These are phyloP conservation scores for Epichloe bromicola DNA, from an alignment of 2,329 filamentous ascomycete genomes.

Conservation along the genomic window DNA sequence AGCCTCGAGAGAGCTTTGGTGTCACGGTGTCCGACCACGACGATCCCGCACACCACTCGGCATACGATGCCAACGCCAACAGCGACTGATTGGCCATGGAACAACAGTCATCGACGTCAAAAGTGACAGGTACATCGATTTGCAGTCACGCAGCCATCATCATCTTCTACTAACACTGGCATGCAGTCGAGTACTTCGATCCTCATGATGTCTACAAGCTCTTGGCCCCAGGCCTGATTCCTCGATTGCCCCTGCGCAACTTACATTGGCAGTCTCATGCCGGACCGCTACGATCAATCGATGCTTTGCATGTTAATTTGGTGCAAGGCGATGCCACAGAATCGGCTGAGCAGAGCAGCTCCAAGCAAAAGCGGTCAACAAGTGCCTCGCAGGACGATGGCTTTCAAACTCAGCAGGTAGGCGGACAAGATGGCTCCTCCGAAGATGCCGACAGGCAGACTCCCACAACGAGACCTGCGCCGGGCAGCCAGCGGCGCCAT, in stretches of 20 bases:
- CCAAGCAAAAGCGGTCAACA: constrained; percentile 18
- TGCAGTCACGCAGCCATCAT: too few relatives aligned
- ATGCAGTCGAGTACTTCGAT: constrained; percentile 85
- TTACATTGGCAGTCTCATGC: constrained; percentile 95
- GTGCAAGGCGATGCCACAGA: constrained; percentile 47
- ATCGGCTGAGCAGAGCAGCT: constrained; percentile 19
- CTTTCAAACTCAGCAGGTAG: constrained; percentile 44
- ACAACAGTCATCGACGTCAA: constrained; percentile 57
- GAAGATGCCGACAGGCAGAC: constrained; percentile 26
- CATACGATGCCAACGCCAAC: constrained; percentile 16
- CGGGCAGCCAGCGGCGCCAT: constrained; percentile 49
- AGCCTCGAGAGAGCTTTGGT: too few relatives aligned
- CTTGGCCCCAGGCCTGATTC: constrained; percentile 61
- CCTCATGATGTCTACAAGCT: constrained; percentile 79
- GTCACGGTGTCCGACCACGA: not conserved
- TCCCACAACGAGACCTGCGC: constrained; percentile 20
- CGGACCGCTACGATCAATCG: constrained; percentile 83
- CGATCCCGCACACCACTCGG: constrained; percentile 2
- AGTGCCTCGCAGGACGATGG: constrained; percentile 39
- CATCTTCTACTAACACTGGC: not conserved
- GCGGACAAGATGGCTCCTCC: constrained; percentile 24
- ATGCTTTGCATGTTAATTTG: constrained; percentile 81
- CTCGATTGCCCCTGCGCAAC: constrained; percentile 74
- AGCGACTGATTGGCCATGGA: constrained; percentile 37
- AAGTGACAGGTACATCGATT: constrained; percentile 56